Conservation (phyloP, 208 protist species). For the Leishmania martiniquensis region DNA sequence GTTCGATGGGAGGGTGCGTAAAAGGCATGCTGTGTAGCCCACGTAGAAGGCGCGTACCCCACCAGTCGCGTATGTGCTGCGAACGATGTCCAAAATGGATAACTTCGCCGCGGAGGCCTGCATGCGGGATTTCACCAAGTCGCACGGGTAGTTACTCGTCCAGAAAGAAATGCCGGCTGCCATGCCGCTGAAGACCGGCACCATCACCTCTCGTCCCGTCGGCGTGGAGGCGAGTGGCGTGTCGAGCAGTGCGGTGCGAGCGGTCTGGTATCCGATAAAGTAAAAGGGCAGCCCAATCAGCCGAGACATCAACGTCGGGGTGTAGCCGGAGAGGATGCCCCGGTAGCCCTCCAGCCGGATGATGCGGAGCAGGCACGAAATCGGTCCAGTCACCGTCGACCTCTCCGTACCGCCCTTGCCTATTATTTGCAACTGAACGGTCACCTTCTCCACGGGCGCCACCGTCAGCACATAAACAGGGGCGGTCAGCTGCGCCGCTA, state of each 20-base stretch:
- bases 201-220: conserved; percentile 36
- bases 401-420: conserved; percentile 34
- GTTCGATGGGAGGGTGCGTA: conserved; percentile 70
- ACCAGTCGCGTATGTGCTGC: conserved; percentile 33
- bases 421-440: conserved; percentile 71
- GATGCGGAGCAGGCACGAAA: conserved; percentile 49
- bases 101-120: conserved; percentile 44
- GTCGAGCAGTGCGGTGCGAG: conserved; percentile 23
- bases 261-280: conserved; percentile 59
- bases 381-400: conserved; percentile 35
- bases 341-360: conserved; percentile 34
- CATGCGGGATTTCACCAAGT: conserved; percentile 73
- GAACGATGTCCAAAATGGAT: conserved; percentile 40
- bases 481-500: conserved; percentile 59
- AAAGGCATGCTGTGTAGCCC: conserved; percentile 63
- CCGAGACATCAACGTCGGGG: conserved; percentile 54
- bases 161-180: conserved; percentile 66
- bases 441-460: conserved; percentile 71
- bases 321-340: conserved; percentile 64
- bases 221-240: conserved; percentile 22
- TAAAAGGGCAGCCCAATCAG: conserved; percentile 77
- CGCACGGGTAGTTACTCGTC: conserved; percentile 74
- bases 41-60: conserved; percentile 65
- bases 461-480: conserved; percentile 63
- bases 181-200: conserved; percentile 62